phyloP scores from a whole-genome alignment of 148 eudicot genomes.

The Limonium bicolor region DNA sequence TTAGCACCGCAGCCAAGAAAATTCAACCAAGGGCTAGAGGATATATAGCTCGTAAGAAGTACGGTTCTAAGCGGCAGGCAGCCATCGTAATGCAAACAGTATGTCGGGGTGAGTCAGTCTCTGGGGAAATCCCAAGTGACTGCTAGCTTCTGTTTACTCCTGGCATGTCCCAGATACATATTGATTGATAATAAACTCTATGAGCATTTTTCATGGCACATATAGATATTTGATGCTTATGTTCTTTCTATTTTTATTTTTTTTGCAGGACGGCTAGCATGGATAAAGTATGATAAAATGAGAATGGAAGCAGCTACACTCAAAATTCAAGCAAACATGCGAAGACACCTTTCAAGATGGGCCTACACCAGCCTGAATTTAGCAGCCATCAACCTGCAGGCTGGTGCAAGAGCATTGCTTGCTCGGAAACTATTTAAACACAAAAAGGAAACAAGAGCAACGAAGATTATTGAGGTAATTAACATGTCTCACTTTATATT shows the following conservation, averaged over 20 bases:
- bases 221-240: too few relatives aligned
- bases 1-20: constrained; percentile 56
- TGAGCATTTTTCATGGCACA: too few relatives aligned
- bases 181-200: too few relatives aligned
- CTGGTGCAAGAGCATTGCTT: constrained; percentile 56
- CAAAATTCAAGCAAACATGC: constrained; percentile 51
- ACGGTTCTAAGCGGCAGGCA: constrained; percentile 33
- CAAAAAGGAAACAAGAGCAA: constrained; percentile 52
- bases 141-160: too few relatives aligned
- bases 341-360: constrained; percentile 55
- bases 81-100: constrained; percentile 44
- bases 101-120: constrained; percentile 54
- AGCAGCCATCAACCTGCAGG: constrained; percentile 53
- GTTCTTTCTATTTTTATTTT: too few relatives aligned
- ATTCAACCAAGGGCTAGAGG: constrained; percentile 68
- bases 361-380: constrained; percentile 23
- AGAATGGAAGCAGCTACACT: constrained; percentile 64
- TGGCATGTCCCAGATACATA: too few relatives aligned
- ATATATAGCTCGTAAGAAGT: constrained; percentile 46
- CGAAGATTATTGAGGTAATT: constrained; percentile 51
- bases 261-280: constrained; percentile 52
- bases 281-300: constrained; percentile 36
- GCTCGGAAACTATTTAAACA: constrained; percentile 54
- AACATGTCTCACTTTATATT: not conserved
- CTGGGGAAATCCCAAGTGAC: too few relatives aligned